These are phyloP conservation scores for Ensete glaucum DNA, from an alignment of 176 grass and related monocot genomes.

Conservation along the genomic window DNA sequence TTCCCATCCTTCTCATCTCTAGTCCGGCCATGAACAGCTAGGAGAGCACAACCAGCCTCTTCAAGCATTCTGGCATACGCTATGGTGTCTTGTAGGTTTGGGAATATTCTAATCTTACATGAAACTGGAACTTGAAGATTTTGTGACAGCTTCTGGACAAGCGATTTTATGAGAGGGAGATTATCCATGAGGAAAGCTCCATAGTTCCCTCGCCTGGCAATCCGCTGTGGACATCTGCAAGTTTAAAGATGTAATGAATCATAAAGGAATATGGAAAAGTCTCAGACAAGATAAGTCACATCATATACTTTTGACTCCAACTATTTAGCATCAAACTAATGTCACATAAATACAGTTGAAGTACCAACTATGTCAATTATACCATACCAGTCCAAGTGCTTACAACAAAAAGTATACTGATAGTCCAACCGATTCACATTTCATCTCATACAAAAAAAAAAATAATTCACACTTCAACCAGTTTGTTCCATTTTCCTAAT, in stretches of 20 bases:
- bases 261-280: background rate
- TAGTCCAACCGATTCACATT: no score
- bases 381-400: no score
- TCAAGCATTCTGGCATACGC: constrained; percentile 93
- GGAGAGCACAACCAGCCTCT: constrained; percentile 79
- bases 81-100: constrained; percentile 67
- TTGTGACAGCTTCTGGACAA: constrained; percentile 56
- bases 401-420: no score
- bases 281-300: background rate
- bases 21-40: constrained; percentile 87
- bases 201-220: constrained; percentile 86
- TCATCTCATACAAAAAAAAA: no score
- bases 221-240: constrained; percentile 84
- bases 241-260: background rate
- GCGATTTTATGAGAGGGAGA: constrained; percentile 66
- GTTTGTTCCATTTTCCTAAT: no score
- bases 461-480: no score
- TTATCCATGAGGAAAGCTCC: constrained; percentile 99
- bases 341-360: no score
- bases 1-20: constrained; percentile 90
- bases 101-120: constrained; percentile 84
- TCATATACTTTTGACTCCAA: no score
- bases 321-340: no score
- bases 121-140: constrained; percentile 88
- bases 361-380: no score